A percentile compares a stretch with the other conserved stretches of the same genome.
Conservation (phyloP, 139 green algal genomes). For the Pleodorina starrii region DNA sequence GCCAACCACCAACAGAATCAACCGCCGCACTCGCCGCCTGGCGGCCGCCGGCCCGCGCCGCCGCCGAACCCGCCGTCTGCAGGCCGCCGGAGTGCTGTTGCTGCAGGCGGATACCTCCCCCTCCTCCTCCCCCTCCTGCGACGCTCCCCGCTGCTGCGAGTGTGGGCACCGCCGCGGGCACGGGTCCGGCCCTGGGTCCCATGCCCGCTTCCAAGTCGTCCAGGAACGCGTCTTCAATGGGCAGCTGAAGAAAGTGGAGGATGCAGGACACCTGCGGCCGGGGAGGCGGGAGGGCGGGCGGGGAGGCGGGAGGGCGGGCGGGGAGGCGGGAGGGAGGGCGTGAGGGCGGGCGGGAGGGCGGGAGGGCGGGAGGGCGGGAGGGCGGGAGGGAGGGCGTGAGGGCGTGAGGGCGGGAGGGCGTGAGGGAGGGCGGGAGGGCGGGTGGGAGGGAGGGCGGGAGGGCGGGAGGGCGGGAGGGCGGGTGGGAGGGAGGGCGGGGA, state of each 20-base stretch:
- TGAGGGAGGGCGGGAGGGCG: neutral
- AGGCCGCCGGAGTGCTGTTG: neutral
- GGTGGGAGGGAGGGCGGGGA: no score
- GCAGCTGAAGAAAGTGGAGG: conserved; percentile 90
- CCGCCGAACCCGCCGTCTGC: neutral
- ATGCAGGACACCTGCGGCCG: conserved; percentile 85
- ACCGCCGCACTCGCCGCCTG: neutral
- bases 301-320: neutral
- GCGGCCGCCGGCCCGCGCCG: neutral
- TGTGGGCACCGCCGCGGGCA: neutral
- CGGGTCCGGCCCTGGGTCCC: neutral
- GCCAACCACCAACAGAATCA: neutral
- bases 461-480: neutral
- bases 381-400: neutral
- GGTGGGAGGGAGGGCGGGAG: neutral
- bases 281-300: neutral
- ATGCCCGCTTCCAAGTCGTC: conserved; percentile 71
- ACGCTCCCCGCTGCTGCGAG: neutral
- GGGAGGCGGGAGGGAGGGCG: neutral
- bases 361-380: neutral
- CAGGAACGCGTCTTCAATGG: conserved; percentile 92
- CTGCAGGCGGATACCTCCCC: conserved; percentile 25
- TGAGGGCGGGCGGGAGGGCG: neutral
- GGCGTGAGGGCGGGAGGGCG: neutral
- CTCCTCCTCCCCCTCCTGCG: neutral